Evolutionary conservation across 2,329 filamentous ascomycete genomes (phyloP).

Genomic region (Venturia nashicola): DNA sequence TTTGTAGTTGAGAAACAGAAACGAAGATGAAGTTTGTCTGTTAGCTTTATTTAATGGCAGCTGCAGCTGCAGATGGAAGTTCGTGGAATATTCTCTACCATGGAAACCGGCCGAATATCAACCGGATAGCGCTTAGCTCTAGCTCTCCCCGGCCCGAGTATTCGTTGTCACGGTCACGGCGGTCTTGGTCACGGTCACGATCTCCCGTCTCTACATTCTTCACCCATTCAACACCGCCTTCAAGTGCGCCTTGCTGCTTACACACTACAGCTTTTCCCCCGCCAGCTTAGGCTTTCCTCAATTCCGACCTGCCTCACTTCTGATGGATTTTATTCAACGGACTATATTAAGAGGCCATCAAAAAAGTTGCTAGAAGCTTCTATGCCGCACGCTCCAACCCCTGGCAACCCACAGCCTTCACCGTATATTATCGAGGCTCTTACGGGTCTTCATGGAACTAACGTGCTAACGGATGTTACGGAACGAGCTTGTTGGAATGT

Average conservation of each 20-base stretch:
- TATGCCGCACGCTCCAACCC: not conserved
- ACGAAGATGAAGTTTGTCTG: not conserved
- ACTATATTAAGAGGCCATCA: not conserved
- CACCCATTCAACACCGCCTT: not conserved
- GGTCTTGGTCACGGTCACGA: not conserved
- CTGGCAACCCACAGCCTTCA: not conserved
- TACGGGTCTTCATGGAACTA: too few species aligned
- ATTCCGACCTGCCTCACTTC: not conserved
- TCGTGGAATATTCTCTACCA: not conserved
- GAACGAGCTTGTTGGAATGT: not conserved
- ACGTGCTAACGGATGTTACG: not conserved
- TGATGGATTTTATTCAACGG: not conserved
- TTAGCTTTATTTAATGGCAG: conserved; percentile 1
- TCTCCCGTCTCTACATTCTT: not conserved
- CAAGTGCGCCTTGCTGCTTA: not conserved
- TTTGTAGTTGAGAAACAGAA: not conserved
- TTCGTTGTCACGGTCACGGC: not conserved
- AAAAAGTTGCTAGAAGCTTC: not conserved
- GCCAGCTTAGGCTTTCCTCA: not conserved
- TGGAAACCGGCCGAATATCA: not conserved
- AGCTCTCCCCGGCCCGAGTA: not conserved
- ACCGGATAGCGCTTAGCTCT: not conserved
- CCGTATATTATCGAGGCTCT: too few species aligned
- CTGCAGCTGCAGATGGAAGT: not conserved
- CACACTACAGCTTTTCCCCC: not conserved